Evolutionary conservation across 1,284 basidiomycete species (phyloP).

Genomic region (Chiua sp.): DNA sequence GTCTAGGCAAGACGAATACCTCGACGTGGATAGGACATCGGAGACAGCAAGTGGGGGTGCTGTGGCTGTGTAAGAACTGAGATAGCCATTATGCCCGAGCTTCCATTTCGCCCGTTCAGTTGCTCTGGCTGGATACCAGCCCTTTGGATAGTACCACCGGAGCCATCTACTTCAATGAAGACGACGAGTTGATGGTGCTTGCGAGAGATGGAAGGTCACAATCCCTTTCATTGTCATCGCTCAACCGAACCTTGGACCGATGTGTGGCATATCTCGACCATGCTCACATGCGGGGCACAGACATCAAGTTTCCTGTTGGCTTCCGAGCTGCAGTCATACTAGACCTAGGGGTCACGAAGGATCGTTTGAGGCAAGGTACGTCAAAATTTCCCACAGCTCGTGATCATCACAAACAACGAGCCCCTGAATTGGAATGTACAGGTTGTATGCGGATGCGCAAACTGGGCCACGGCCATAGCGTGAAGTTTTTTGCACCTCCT

Average conservation of each 20-base stretch:
- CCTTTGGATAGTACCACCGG: conserved; percentile 35
- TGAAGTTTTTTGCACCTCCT: conserved; percentile 52
- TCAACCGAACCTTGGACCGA: conserved; percentile 43
- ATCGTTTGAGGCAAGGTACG: conserved; percentile 55
- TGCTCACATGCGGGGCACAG: conserved; percentile 59
- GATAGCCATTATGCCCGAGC: too few species aligned
- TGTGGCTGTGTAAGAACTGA: conserved; percentile 50
- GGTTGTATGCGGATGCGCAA: conserved; percentile 54
- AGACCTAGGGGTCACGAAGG: conserved; percentile 54
- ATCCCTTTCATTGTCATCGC: conserved; percentile 47
- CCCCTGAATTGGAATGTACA: conserved; percentile 12
- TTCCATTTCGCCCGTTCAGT: too few species aligned
- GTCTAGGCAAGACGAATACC: conserved; percentile 34
- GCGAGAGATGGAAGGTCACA: conserved; percentile 44
- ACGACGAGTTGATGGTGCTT: conserved; percentile 31
- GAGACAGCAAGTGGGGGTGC: conserved; percentile 34
- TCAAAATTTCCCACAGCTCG: neutral
- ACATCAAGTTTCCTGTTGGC: conserved; percentile 51
- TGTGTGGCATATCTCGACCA: conserved; percentile 60
- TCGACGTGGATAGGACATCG: conserved; percentile 19
- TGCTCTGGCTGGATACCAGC: conserved; percentile 43
- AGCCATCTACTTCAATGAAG: conserved; percentile 51
- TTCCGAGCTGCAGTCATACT: conserved; percentile 34
- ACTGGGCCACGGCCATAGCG: conserved; percentile 50
- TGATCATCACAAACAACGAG: neutral